These are phyloP conservation scores for Allium cepa DNA, from an alignment of 106 monocot genomes.

Conservation along the genomic window DNA sequence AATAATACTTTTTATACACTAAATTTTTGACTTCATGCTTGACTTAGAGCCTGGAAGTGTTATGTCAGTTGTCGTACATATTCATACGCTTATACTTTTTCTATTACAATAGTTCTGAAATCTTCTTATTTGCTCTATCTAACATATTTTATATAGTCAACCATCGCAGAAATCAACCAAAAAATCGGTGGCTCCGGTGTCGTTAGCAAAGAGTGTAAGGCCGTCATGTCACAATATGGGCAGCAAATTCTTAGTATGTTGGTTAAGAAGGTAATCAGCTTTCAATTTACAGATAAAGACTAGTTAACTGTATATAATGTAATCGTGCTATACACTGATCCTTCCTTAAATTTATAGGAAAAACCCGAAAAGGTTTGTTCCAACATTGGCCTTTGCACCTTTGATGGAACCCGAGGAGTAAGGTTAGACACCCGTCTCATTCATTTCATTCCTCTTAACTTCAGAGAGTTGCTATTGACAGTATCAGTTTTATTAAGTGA, in stretches of 20 bases:
- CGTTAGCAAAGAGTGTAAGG: constrained; percentile 55
- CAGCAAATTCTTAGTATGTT: constrained; percentile 34
- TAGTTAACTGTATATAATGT: not conserved
- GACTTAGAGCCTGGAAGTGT: too few relatives aligned
- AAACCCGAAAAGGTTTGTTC: constrained; percentile 47
- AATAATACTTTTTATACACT: too few relatives aligned
- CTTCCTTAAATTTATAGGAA: constrained; percentile 21
- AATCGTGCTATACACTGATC: not conserved
- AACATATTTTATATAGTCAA: constrained; percentile 22
- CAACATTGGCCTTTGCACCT: constrained; percentile 44
- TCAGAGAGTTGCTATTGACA: not conserved
- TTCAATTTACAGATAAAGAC: too few relatives aligned
- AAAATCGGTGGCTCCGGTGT: constrained; percentile 58
- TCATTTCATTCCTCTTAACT: not conserved
- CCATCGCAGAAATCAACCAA: constrained; percentile 51
- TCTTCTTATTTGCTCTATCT: not conserved
- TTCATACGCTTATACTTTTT: too few relatives aligned
- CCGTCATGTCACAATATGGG: constrained; percentile 51
- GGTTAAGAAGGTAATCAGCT: constrained; percentile 16
- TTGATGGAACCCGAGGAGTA: constrained; percentile 40
- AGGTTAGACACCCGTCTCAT: constrained; percentile 25
- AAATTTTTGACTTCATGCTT: too few relatives aligned
- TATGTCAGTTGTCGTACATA: too few relatives aligned
- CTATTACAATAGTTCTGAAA: too few relatives aligned
- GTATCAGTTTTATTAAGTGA: not conserved